phyloP scores from a whole-genome alignment of 345 rosid species.

The Rhizophora mangle region DNA sequence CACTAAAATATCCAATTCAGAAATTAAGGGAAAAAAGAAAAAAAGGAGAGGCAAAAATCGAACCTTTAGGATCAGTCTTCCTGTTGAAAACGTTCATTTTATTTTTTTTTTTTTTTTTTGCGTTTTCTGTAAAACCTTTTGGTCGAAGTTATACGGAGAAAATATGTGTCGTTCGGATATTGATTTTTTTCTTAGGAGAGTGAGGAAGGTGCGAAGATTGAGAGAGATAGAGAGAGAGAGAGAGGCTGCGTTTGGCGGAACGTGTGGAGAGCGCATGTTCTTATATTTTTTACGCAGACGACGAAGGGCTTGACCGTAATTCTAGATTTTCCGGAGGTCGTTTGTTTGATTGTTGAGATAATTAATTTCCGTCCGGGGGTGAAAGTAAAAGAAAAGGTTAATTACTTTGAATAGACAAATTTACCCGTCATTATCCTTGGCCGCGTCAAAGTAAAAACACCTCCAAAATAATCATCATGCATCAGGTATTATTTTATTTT shows the following conservation, averaged over 20 bases:
- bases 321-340: not conserved
- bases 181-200: not conserved
- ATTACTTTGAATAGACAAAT: too few species aligned
- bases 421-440: too few species aligned
- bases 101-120: not conserved
- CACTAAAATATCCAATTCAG: not conserved
- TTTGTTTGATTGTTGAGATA: too few species aligned
- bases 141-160: too few species aligned
- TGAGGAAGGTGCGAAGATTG: not conserved
- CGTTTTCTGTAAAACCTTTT: not conserved
- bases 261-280: too few species aligned
- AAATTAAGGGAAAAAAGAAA: not conserved
- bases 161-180: too few species aligned
- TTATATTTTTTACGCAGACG: not conserved
- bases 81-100: slow-evolving; percentile 62
- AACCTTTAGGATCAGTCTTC: slow-evolving; percentile 79
- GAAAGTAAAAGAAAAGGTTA: too few species aligned
- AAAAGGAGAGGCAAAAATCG: not conserved
- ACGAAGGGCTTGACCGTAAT: not conserved
- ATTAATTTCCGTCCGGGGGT: too few species aligned
- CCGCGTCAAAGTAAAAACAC: too few species aligned
- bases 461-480: too few species aligned
- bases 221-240: not conserved
- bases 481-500: too few species aligned
- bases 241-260: too few species aligned